Base-by-base conservation (phyloP, 495 filamentous ascomycete species). In the Mytilinidion resinicola region DNA sequence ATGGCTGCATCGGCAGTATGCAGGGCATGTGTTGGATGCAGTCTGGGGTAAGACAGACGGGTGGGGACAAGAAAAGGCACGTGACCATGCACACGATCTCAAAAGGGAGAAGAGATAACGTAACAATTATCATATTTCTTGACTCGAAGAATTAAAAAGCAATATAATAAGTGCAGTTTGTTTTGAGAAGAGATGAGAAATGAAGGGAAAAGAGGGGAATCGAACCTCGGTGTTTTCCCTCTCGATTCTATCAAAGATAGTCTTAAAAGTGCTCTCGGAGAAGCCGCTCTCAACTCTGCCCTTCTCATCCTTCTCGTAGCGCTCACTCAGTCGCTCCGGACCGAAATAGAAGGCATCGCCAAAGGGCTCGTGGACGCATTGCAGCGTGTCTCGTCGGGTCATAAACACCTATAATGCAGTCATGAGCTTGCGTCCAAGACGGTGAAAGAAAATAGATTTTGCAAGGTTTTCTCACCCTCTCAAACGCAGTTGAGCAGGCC, bases 331-430 rank as follows among this genome's bases (percentile, higher is more conserved):
- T 43, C 90, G 77, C 73, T 98, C 93, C 0, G 91, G 90, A 21
- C 92, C 91, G 66, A 85, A 96, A 73, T 98, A 96, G 73, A 89
- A 98, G 56, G 91, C 88, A 69, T 98, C 93, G 14, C 93, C 93
- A 65, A 96, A 96, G 1, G 93, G 93, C 71, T 98, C 93, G 69
- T 98, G 93, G 62, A 92, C 73, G 70, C 90, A 95, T 61, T 82
- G 75, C 33, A 98, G 80, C 21, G 78, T 85, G 60, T 92, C 86
- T 25, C 78, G 76, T 58, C 87, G 84, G 60, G 91, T 96, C 93
- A 98, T 96, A 70, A 98, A 96, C 59, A 96, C 89, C 90, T 95
- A 60, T 43, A 55, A 3, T 30, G 25, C 38, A 44, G 53, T 51
- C 33, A 62, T 63, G 15, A 63, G 60, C 35, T 35, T 25, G 1